Evolutionary conservation across 2,329 filamentous ascomycete genomes (phyloP), one percentile per base, ranked within the genome.

Genomic region (Exophiala calicioides): DNA sequence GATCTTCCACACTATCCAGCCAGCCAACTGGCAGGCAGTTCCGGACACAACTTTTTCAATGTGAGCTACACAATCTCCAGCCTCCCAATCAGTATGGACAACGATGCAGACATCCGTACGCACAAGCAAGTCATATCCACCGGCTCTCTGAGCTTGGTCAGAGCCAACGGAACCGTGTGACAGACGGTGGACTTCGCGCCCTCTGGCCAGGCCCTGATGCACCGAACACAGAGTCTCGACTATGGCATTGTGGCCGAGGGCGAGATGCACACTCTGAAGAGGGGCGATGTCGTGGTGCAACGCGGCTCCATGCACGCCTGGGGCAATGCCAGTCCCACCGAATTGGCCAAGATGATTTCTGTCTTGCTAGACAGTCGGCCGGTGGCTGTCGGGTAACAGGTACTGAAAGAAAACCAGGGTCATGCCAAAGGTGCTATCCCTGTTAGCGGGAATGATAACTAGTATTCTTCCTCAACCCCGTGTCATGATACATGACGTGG

Each of bases 201-300:
- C 1, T 62, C 60, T 3, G 64, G 66, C 24, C 58, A 60, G 13
- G 65, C 64, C 8, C 59, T 71, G 12, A 74, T 78, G 68, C 78
- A 80, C 53, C 70, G 77, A 12, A 79, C 76, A 1, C 67, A 74
- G 51, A 75, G 68, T 20, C 61, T 80, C 3, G 77, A 80, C 55
- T 80, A 75, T 50, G 77, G 75, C 1, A 66, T 79, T 39, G 68
- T 80, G 2, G 53, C 80, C 5, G 76, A 80, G 51, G 78, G 78
- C 1, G 66, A 71, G 53, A 56, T 80, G 20, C 72, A 76, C 46
- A 65, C 79, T 58, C 63, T 81, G 68, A 62, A 63, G 30, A 62
- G 68, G 4, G 77, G 78, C 2, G 78, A 81, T 55, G 62, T 79
- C n/a, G 71, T 71, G 6, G 71, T 81, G 16, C 77, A 81, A 62